Evolutionary conservation across 2,329 filamentous ascomycete genomes (phyloP).

Genomic region (Fusarium falciforme): DNA sequence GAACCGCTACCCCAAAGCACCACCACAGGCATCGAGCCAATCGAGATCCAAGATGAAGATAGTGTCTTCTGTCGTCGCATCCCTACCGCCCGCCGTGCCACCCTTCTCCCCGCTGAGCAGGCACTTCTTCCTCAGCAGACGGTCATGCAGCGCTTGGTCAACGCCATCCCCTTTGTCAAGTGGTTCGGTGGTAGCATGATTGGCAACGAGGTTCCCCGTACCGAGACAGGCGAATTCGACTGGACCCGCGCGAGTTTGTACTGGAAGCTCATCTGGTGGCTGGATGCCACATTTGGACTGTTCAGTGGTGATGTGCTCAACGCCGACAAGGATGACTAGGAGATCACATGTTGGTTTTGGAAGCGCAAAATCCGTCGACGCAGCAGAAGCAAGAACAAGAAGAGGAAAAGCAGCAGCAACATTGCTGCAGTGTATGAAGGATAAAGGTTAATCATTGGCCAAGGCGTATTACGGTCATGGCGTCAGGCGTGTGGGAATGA

Average conservation of each 20-base stretch:
- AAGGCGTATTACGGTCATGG: constrained; percentile 38
- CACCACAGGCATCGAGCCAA: constrained; percentile 41
- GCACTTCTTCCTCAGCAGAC: constrained; percentile 77
- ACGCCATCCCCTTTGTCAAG: constrained; percentile 74
- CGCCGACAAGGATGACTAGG: constrained; percentile 68
- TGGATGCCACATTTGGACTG: constrained; percentile 68
- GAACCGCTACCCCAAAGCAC: constrained; percentile 42
- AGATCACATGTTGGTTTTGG: constrained; percentile 11
- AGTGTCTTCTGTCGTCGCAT: constrained; percentile 70
- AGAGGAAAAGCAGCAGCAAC: not conserved
- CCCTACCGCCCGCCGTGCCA: constrained; percentile 72
- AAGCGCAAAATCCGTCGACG: constrained; percentile 9
- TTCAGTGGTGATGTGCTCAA: constrained; percentile 69
- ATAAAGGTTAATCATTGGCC: constrained; percentile 42
- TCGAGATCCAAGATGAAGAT: constrained; percentile 49
- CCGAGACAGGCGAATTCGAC: constrained; percentile 81
- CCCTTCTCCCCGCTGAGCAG: constrained; percentile 75
- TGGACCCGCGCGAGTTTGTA: constrained; percentile 74
- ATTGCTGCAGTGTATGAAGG: constrained; percentile 39
- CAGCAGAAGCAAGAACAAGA: not conserved
- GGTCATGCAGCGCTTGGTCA: constrained; percentile 70
- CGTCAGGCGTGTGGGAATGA: constrained; percentile 40
- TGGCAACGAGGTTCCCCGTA: constrained; percentile 78
- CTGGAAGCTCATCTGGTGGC: constrained; percentile 74
- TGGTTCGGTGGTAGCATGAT: constrained; percentile 82